Base-by-base conservation (phyloP, 2,329 filamentous ascomycete genomes). In the Rutstroemia sp. region DNA sequence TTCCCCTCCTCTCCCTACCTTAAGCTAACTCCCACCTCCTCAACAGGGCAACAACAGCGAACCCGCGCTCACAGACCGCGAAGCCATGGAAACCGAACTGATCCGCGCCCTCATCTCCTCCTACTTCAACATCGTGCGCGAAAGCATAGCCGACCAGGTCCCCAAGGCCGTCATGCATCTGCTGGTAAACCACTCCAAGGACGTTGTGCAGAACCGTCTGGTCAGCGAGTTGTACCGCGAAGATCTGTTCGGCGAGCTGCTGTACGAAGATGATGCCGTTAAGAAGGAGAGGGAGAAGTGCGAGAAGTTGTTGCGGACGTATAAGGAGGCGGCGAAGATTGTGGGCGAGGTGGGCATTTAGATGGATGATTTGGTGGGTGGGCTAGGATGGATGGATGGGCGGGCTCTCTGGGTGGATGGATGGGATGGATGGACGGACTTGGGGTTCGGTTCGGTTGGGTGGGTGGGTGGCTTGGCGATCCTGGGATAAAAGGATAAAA, bases 111-210 rank as follows among this genome's bases (percentile, higher is more conserved):
- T 99, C 56, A 99, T 99, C 71, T 95, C 90, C 34, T 96, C 92
- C 1, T 99, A 99, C 78, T 99, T 99, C 79, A 95, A 96, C 72
- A 99, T 99, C 68, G 94, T 99, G 48, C 89, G 94, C 61, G 94
- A 99, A 74, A 92, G 90, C n/a, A 96, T 96, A 66, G 92, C 92
- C 46, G 94, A 99, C 71, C 92, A 97, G 74, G 94, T 99, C 10
- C 94, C 94, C 63, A 99, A 99, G 76, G 94, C 94, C 5, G 88
- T 99, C 65, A 99, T 99, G 94, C 94, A 99, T 71, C 82, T 99
- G 48, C 82, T 99, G 37, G 94, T 99, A 70, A 99, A 99, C 74
- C 90, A 96, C 77, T 95, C 90, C 75, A 96, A 97, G 73, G 94
- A 99, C 64, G 92, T 92, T 12, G 92, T 99, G 34, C 94, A 99